Conservation (phyloP, 768 basidiomycete genomes). For the Hericium alpestre region DNA sequence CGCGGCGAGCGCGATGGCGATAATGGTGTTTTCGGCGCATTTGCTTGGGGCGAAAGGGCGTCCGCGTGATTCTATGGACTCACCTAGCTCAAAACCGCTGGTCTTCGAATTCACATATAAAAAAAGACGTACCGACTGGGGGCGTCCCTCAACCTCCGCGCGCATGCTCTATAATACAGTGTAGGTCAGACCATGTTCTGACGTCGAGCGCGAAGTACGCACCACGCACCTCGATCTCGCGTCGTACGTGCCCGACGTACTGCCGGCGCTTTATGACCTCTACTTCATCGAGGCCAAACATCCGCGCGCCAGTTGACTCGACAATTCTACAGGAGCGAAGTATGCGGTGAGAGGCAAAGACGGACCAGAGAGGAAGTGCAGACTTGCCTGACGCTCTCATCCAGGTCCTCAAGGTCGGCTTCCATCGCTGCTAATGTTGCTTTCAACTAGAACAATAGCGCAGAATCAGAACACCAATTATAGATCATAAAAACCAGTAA, state of each 20-base stretch:
- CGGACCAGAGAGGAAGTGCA: background rate
- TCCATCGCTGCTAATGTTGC: constrained; percentile 70
- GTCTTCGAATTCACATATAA: background rate
- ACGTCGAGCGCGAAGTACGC: background rate
- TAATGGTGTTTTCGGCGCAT: background rate
- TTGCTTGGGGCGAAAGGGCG: background rate
- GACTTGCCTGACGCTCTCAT: constrained; percentile 79
- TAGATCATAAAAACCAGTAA: background rate
- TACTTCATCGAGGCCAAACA: constrained; percentile 70
- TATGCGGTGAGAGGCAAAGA: background rate
- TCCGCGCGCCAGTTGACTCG: constrained; percentile 71
- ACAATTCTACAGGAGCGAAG: constrained; percentile 51
- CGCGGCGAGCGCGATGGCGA: constrained; percentile 2
- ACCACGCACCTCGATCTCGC: constrained; percentile 67
- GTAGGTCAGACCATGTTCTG: constrained; percentile 2
- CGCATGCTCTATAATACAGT: constrained; percentile 55
- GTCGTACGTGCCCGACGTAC: constrained; percentile 67
- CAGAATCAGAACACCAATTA: background rate
- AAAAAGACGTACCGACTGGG: constrained; percentile 8
- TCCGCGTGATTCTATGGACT: background rate
- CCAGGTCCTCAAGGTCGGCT: constrained; percentile 85
- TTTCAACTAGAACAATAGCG: constrained; percentile 35
- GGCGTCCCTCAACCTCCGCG: constrained; percentile 36
- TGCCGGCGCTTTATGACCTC: constrained; percentile 69
- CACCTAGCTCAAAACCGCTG: background rate